These are phyloP conservation scores for Iberis pinnata DNA, from an alignment of 345 rosid species.

Conservation along the genomic window DNA sequence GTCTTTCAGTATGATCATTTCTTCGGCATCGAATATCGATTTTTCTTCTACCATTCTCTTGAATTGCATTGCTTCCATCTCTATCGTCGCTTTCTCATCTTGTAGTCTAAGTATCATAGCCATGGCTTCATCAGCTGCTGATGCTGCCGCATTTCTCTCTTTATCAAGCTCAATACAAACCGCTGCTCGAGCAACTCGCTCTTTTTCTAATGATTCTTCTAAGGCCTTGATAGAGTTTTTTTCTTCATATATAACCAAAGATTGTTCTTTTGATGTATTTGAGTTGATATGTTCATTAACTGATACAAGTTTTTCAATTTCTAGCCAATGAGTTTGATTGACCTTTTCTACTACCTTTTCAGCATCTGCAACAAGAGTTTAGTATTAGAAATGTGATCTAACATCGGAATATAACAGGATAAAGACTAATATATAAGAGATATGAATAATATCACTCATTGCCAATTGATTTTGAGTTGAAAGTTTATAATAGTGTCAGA, in stretches of 20 bases:
- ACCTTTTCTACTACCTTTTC: constrained; percentile 24
- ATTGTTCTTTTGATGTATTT: constrained; percentile 14
- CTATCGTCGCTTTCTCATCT: constrained; percentile 57
- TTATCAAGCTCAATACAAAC: constrained; percentile 60
- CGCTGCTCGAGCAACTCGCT: constrained; percentile 40
- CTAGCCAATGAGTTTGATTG: constrained; percentile 26
- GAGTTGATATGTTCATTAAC: constrained; percentile 23
- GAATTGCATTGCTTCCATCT: constrained; percentile 73
- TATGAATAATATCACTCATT: no score
- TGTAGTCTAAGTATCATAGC: constrained; percentile 64
- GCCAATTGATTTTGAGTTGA: no score
- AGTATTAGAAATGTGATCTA: no score
- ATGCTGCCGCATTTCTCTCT: constrained; percentile 66
- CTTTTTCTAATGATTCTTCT: constrained; percentile 41
- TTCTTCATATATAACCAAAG: constrained; percentile 19
- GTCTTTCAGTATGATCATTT: constrained; percentile 70
- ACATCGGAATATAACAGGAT: no score
- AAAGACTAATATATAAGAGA: no score
- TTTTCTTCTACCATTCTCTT: constrained; percentile 71
- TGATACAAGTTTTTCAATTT: constrained; percentile 15
- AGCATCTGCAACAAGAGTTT: constrained; percentile 26
- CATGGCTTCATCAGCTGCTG: constrained; percentile 77
- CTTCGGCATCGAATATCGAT: constrained; percentile 65
- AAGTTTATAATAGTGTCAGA: no score
- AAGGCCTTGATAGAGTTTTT: constrained; percentile 28